These are phyloP conservation scores for Trapa incisa DNA, from an alignment of 345 rosid genomes.

Conservation along the genomic window DNA sequence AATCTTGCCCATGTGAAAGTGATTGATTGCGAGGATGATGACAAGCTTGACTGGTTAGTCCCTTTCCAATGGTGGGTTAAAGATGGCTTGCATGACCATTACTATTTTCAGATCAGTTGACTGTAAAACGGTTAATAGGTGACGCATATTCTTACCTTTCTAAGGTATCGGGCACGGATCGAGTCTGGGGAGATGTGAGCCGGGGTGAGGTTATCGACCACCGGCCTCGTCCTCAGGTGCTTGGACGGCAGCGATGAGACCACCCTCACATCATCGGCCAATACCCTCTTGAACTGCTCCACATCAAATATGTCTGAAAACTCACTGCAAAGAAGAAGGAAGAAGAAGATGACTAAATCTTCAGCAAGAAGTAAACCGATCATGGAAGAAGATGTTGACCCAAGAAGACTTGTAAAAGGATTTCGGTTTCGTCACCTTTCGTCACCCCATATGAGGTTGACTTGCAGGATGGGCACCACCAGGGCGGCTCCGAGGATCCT, in stretches of 20 bases:
- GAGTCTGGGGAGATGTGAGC: slow-evolving; percentile 70
- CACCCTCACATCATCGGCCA: slow-evolving; percentile 64
- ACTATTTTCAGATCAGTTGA: neutral
- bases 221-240: slow-evolving; percentile 73
- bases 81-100: neutral
- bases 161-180: slow-evolving; percentile 82
- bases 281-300: slow-evolving; percentile 71
- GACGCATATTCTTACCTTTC: slow-evolving; percentile 33
- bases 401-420: neutral
- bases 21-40: neutral
- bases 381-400: neutral
- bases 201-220: slow-evolving; percentile 67
- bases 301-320: slow-evolving; percentile 89
- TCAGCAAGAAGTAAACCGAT: neutral
- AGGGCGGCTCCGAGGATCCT: slow-evolving; percentile 93
- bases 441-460: slow-evolving; percentile 95
- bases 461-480: slow-evolving; percentile 88
- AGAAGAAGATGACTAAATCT: too few relatives aligned
- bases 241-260: slow-evolving; percentile 74
- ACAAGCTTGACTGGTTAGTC: neutral
- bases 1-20: neutral
- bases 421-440: slow-evolving; percentile 45
- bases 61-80: too few relatives aligned
- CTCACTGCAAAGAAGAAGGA: slow-evolving; percentile 51
- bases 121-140: neutral